Evolutionary conservation across 2,329 filamentous ascomycete species (phyloP).

Genomic region (Trichophyton schoenleinii): DNA sequence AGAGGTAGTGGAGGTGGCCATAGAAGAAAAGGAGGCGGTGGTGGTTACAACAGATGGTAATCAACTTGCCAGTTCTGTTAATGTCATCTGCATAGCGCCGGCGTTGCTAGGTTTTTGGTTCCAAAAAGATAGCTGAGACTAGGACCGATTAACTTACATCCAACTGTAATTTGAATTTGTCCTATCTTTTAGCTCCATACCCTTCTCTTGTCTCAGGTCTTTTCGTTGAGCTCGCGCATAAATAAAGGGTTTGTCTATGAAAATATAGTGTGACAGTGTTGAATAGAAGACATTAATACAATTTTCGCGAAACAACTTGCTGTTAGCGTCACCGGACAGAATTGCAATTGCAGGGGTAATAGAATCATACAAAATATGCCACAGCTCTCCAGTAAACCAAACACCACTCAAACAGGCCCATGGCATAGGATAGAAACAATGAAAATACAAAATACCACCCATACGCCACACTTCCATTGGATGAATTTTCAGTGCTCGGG

Average conservation of each 20-base stretch:
- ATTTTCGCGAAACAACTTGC: no score
- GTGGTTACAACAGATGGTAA: constrained; percentile 23
- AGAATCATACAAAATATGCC: background rate
- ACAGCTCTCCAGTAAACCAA: background rate
- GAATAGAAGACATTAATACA: no score
- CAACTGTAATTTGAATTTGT: background rate
- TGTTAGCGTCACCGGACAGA: background rate
- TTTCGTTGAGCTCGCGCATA: no score
- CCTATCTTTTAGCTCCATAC: no score
- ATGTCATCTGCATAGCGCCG: constrained; percentile 29
- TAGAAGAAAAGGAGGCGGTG: constrained; percentile 25
- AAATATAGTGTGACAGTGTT: no score
- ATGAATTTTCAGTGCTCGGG: background rate
- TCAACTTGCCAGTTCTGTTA: constrained; percentile 8
- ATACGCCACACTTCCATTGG: background rate
- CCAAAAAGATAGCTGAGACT: background rate
- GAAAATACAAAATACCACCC: background rate
- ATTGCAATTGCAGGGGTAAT: background rate
- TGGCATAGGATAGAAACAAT: background rate
- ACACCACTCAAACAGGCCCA: background rate
- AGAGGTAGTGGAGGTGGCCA: constrained; percentile 32
- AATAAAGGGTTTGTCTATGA: no score
- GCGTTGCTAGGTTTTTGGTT: constrained; percentile 20
- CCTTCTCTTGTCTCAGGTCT: no score
- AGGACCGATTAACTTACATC: background rate